Evolutionary conservation across 2,329 filamentous ascomycete species (phyloP), one percentile per base, ranked within the genome.

Genomic region (Knoxdaviesia proteae): DNA sequence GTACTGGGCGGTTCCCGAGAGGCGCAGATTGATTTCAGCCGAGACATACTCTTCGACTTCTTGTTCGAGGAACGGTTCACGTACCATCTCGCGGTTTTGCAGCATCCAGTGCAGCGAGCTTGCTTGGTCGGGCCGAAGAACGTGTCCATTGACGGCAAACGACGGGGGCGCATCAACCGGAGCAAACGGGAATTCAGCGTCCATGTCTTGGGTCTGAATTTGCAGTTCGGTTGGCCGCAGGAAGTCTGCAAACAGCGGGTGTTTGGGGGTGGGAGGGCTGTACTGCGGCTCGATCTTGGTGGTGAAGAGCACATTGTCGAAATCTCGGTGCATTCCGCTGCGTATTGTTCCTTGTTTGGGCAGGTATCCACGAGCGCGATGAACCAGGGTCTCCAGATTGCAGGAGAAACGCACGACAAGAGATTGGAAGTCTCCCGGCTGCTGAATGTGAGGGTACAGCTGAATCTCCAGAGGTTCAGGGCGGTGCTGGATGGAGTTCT

Each of bases 11-110:
- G 49, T 46, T 6, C 54, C 61, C 3, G 53, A 31, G 1, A 62
- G 45, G 3, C 61, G 56, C 5, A 63, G 36, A 32, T 56, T 55
- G 11, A 60, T 49, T 4, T 52, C 50, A 0, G 51, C 46, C 4
- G 58, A 47, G 5, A 58, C 46, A 7, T 54, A 53, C 47, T 66
- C 63, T 20, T 62, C 62, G 1, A 54, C 47, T 42, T 65, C 63
- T 9, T 42, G 46, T 45, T 66, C 60, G 0, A 39, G 42, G 44
- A 63, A 64, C 1, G 42, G 7, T 4, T 42, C 36, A 1, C 50
- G 45, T 0, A 49, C 47, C 3, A 53, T 36, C 38, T 54, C 50
- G 1, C 53, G 45, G 6, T 36, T 39, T 4, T 38, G 6, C 6
- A 52, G 34, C 53, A 55, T 55, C 53, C 53, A 56, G 7, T 40